Evolutionary conservation across 1,284 basidiomycete genomes (phyloP).

Genomic region (Hortiboletus rubellus): DNA sequence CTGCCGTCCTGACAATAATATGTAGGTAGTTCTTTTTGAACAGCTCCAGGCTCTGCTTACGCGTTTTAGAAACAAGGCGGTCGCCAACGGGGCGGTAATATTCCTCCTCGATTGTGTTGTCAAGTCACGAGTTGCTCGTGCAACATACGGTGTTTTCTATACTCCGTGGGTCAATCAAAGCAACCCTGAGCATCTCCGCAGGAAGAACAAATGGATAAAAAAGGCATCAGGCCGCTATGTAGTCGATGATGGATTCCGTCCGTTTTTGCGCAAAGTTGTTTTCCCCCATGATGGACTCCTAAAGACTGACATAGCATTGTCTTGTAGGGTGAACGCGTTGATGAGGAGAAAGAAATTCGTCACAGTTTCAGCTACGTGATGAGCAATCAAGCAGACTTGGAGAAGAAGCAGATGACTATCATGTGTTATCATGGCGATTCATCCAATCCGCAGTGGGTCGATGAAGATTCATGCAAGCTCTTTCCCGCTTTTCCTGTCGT

Average conservation of each 20-base stretch:
- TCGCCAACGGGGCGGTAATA: neutral
- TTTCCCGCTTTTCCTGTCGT: no score
- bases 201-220: neutral
- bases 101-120: neutral
- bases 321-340: neutral
- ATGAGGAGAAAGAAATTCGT: neutral
- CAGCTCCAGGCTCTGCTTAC: neutral
- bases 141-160: neutral
- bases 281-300: neutral
- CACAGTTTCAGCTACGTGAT: neutral
- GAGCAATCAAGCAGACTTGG: neutral
- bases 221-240: neutral
- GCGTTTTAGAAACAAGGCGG: slow-evolving; percentile 1
- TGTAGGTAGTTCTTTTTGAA: neutral
- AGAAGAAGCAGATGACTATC: neutral
- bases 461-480: neutral
- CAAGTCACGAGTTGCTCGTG: neutral
- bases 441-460: neutral
- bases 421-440: neutral
- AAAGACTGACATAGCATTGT: neutral
- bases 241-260: neutral
- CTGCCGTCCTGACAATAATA: neutral
- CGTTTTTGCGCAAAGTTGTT: neutral
- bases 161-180: neutral
- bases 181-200: neutral